phyloP scores from a whole-genome alignment of 2,329 filamentous ascomycete genomes.

The Atkinsonella texensis region DNA sequence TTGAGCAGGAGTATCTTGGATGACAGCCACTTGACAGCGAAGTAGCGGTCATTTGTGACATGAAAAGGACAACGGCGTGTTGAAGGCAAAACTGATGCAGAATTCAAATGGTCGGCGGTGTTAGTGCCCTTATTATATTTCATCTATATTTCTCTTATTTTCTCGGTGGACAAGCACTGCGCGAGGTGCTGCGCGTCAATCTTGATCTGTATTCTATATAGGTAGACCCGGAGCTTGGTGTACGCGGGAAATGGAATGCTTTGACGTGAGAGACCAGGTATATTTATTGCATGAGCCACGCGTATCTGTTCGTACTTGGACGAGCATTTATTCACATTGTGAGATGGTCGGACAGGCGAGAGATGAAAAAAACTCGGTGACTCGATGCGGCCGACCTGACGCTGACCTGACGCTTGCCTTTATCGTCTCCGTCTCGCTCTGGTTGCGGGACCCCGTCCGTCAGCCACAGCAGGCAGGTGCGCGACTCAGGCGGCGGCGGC shows the following conservation, averaged over 20 bases:
- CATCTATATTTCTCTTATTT: neutral
- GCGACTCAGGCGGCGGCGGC: too few relatives aligned
- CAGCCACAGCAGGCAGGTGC: neutral
- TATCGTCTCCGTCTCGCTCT: neutral
- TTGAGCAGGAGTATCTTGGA: neutral
- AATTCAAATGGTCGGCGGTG: neutral
- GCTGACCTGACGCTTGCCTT: too few relatives aligned
- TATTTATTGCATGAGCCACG: neutral
- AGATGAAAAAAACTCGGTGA: too few relatives aligned
- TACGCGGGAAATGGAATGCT: neutral
- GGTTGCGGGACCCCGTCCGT: neutral
- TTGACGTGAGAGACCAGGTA: neutral
- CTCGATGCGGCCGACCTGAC: too few relatives aligned
- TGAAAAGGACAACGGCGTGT: neutral
- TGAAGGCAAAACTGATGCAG: neutral
- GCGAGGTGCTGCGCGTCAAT: neutral
- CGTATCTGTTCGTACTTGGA: neutral
- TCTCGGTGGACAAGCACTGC: too few relatives aligned
- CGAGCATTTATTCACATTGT: neutral
- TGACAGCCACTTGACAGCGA: too few relatives aligned
- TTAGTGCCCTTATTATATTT: neutral
- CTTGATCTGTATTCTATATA: conserved; percentile 2
- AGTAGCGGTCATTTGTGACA: neutral
- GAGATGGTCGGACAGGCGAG: neutral
- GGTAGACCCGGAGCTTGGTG: conserved; percentile 1